These are phyloP conservation scores for Tulasnella calospora DNA, from an alignment of 768 basidiomycete species.

Conservation along the genomic window DNA sequence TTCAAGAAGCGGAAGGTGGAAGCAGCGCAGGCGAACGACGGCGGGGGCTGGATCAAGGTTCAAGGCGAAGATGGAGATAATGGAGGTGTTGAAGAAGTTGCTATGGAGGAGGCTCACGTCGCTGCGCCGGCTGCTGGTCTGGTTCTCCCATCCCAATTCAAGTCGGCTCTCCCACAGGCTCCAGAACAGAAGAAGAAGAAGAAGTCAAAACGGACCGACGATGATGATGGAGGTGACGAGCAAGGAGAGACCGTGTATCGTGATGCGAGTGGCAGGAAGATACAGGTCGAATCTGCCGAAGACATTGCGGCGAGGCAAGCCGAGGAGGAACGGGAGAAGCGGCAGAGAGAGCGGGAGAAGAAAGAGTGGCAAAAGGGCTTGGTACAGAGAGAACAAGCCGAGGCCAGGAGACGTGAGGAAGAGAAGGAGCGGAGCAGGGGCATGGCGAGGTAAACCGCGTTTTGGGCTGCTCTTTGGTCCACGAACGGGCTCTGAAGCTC, in stretches of 20 bases:
- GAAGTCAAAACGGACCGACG: slow-evolving; percentile 36
- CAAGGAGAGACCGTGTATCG: slow-evolving; percentile 93
- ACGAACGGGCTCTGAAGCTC: neutral
- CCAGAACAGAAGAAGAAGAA: slow-evolving; percentile 35
- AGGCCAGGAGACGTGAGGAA: slow-evolving; percentile 58
- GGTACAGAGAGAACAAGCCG: slow-evolving; percentile 77
- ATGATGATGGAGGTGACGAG: slow-evolving; percentile 50
- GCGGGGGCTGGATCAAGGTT: slow-evolving; percentile 20
- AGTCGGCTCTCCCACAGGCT: slow-evolving; percentile 8
- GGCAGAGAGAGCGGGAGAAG: slow-evolving; percentile 81
- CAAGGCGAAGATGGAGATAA: slow-evolving; percentile 27
- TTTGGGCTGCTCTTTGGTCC: neutral
- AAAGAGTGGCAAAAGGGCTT: slow-evolving; percentile 99
- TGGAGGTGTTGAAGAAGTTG: slow-evolving; percentile 50
- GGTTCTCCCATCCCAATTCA: slow-evolving; percentile 5
- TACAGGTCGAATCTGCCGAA: slow-evolving; percentile 77
- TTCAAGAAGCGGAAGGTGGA: slow-evolving; percentile 72
- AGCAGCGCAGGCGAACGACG: slow-evolving; percentile 29
- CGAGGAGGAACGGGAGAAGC: slow-evolving; percentile 44
- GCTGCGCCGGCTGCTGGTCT: slow-evolving; percentile 25
- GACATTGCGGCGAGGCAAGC: slow-evolving; percentile 68
- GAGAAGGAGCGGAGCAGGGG: slow-evolving; percentile 60
- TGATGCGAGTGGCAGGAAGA: slow-evolving; percentile 79
- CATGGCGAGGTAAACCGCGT: slow-evolving; percentile 55
- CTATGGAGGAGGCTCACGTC: slow-evolving; percentile 64